Evolutionary conservation across 441 rosid species (phyloP).

Genomic region (Biscutella auriculata): DNA sequence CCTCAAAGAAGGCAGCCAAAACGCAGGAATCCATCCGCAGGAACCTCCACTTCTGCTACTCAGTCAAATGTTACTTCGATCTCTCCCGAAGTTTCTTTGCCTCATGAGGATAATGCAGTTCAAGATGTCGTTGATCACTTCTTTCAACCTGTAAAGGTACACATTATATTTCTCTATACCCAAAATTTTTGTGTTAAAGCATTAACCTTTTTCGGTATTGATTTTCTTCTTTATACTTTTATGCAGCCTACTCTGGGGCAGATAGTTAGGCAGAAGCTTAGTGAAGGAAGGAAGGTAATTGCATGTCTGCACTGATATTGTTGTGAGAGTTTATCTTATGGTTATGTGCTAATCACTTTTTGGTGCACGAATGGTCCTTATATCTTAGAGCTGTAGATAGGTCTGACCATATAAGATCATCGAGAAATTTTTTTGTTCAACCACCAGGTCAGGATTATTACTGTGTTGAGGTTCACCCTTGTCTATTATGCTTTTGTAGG

Average conservation of each 20-base stretch:
- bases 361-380: too few species aligned
- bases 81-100: constrained; percentile 36
- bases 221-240: neutral
- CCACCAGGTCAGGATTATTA: neutral
- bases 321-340: neutral
- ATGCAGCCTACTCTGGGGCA: constrained; percentile 84
- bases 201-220: neutral
- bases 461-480: neutral
- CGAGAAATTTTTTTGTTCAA: neutral
- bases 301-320: neutral
- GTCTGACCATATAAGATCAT: neutral
- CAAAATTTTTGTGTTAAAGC: neutral
- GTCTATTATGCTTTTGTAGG: constrained; percentile 34
- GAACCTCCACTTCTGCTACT: constrained; percentile 32
- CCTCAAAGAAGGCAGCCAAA: constrained; percentile 61
- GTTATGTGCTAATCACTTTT: too few species aligned
- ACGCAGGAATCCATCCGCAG: constrained; percentile 40
- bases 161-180: neutral
- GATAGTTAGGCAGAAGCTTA: constrained; percentile 79
- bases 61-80: constrained; percentile 32
- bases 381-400: neutral
- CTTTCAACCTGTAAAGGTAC: constrained; percentile 69
- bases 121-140: constrained; percentile 67
- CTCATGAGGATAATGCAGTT: constrained; percentile 49
- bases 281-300: constrained; percentile 92